Conservation (phyloP, 345 rosid species). For the Corymbia maculata region DNA sequence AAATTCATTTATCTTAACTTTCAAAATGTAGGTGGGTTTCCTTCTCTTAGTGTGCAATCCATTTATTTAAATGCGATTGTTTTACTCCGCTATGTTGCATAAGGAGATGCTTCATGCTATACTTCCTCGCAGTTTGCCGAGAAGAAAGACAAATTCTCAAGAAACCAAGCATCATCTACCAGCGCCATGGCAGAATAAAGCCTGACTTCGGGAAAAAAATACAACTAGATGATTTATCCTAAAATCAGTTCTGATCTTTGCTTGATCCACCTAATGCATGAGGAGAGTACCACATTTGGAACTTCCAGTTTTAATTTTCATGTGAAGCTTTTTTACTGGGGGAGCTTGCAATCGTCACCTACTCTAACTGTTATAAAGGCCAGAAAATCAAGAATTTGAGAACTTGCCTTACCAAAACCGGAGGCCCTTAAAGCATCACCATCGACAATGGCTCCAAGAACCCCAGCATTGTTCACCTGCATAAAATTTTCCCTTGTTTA, state of each 20-base stretch:
- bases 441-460: not conserved
- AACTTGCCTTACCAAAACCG: conserved; percentile 1
- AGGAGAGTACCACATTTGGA: not conserved
- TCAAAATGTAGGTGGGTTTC: not conserved
- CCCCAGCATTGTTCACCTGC: conserved; percentile 20
- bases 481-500: not conserved
- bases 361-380: not conserved
- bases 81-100: not conserved
- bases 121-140: not conserved
- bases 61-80: not conserved
- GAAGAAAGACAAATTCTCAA: not conserved
- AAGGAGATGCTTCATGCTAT: not conserved
- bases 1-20: not conserved
- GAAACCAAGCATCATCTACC: not conserved
- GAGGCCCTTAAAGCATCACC: conserved; percentile 4
- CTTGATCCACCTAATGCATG: not conserved
- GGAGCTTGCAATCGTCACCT: not conserved
- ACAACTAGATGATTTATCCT: not conserved
- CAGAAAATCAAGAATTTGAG: not conserved
- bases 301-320: not conserved
- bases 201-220: not conserved
- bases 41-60: not conserved
- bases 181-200: not conserved
- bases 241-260: not conserved
- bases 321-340: not conserved